Evolutionary conservation across 2,329 filamentous ascomycete genomes (phyloP).

Genomic region (Neofusicoccum laricinum): DNA sequence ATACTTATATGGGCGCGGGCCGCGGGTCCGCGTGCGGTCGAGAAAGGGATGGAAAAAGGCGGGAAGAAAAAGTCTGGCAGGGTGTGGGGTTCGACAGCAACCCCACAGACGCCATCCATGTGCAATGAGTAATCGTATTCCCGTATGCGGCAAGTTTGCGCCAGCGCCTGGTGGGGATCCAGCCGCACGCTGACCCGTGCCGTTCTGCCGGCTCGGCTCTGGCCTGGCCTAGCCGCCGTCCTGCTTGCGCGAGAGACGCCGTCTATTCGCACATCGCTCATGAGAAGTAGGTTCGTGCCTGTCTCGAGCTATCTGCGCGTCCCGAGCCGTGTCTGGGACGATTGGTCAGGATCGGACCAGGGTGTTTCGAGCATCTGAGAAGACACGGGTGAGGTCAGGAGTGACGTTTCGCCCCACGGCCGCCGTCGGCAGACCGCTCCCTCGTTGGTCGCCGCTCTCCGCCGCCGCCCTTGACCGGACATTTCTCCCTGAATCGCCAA

Average conservation of each 20-base stretch:
- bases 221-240: background rate
- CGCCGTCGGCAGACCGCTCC: constrained; percentile 9
- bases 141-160: background rate
- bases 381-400: constrained; percentile 5
- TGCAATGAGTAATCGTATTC: constrained; percentile 11
- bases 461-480: background rate
- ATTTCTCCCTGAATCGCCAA: background rate
- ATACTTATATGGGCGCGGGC: constrained; percentile 4
- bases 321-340: too few species aligned
- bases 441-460: constrained; percentile 12
- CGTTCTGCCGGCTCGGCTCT: background rate
- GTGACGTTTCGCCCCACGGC: background rate
- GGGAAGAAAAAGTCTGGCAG: background rate
- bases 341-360: background rate
- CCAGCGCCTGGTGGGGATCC: background rate
- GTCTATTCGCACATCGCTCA: background rate
- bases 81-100: constrained; percentile 5
- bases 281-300: background rate
- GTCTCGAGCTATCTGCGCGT: background rate
- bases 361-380: background rate
- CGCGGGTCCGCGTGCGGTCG: background rate
- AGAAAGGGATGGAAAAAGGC: constrained; percentile 3
- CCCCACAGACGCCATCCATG: constrained; percentile 8
- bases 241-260: background rate
- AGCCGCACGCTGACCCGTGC: constrained; percentile 1